A percentile compares a stretch with the other conserved stretches of the same genome.
Evolutionary conservation across 192 early-diverging fungal genomes (phyloP).

Genomic region (Coemansia sp.): DNA sequence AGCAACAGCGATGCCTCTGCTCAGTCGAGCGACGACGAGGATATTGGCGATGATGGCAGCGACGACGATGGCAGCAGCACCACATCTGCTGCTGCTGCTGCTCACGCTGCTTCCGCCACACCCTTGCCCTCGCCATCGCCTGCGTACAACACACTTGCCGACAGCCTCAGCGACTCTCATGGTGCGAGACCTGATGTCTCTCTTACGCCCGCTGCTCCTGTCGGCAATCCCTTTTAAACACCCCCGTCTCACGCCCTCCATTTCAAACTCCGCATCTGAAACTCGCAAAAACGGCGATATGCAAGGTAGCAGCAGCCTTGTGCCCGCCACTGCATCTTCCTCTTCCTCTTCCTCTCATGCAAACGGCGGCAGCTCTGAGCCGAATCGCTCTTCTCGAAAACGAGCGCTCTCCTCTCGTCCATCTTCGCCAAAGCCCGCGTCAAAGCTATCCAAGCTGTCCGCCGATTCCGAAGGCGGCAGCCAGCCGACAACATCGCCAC

Average conservation of each 20-base stretch:
- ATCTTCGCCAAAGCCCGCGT: neutral
- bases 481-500: neutral
- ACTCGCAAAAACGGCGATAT: neutral
- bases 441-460: neutral
- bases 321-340: neutral
- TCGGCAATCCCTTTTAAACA: slow-evolving; percentile 57
- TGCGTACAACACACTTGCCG: slow-evolving; percentile 19
- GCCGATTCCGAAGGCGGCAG: neutral
- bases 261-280: slow-evolving; percentile 6
- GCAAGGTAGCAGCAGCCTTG: slow-evolving; percentile 3
- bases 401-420: neutral
- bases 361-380: neutral
- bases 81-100: slow-evolving; percentile 1
- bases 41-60: slow-evolving; percentile 10
- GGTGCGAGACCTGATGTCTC: slow-evolving; percentile 26
- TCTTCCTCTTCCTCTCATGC: neutral
- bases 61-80: slow-evolving; percentile 9
- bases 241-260: slow-evolving; percentile 49
- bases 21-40: slow-evolving; percentile 4
- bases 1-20: slow-evolving; percentile 6
- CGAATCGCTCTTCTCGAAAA: neutral
- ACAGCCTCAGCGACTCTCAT: slow-evolving; percentile 27
- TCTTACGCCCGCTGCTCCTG: slow-evolving; percentile 38
- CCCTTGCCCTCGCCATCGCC: neutral
- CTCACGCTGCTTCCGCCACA: neutral